A percentile compares a stretch with the other conserved stretches of the same genome.
Evolutionary conservation across 805 yeast genomes (phyloP).

Genomic region (fission yeast (Schizosaccharomyces pombe)): DNA sequence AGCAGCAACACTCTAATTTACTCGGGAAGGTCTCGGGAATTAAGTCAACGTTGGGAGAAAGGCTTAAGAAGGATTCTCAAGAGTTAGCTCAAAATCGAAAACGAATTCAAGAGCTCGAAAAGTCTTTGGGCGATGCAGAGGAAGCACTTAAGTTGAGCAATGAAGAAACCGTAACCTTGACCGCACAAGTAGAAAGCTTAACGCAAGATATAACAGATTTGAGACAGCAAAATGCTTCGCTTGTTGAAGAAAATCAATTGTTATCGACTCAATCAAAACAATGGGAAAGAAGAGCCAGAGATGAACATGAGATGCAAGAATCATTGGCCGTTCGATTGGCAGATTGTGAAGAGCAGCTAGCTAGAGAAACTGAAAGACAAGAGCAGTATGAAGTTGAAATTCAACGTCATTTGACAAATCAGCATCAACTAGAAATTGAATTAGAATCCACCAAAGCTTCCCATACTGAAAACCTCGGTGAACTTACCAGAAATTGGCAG

Average conservation of each 20-base stretch:
- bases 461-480: conserved; percentile 14
- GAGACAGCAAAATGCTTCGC: conserved; percentile 9
- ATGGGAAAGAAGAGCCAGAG: background rate
- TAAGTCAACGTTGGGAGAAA: conserved; percentile 21
- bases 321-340: conserved; percentile 10
- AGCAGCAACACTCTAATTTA: conserved; percentile 19
- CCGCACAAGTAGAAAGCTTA: conserved; percentile 13
- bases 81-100: conserved; percentile 10
- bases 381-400: conserved; percentile 5
- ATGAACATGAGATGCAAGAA: conserved; percentile 8
- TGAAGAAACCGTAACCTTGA: conserved; percentile 17
- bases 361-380: conserved; percentile 10
- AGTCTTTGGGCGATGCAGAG: conserved; percentile 17
- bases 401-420: conserved; percentile 6
- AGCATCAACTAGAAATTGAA: conserved; percentile 16
- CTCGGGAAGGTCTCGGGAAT: conserved; percentile 18
- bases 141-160: conserved; percentile 18
- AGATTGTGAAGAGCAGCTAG: conserved; percentile 15
- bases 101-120: conserved; percentile 14
- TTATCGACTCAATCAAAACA: conserved; percentile 8
- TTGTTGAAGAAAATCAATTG: conserved; percentile 12
- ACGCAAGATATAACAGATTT: conserved; percentile 13
- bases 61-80: conserved; percentile 20
- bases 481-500: conserved; percentile 15
- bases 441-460: conserved; percentile 11